phyloP scores from a whole-genome alignment of 768 basidiomycete genomes.

The Auricularia sp. region DNA sequence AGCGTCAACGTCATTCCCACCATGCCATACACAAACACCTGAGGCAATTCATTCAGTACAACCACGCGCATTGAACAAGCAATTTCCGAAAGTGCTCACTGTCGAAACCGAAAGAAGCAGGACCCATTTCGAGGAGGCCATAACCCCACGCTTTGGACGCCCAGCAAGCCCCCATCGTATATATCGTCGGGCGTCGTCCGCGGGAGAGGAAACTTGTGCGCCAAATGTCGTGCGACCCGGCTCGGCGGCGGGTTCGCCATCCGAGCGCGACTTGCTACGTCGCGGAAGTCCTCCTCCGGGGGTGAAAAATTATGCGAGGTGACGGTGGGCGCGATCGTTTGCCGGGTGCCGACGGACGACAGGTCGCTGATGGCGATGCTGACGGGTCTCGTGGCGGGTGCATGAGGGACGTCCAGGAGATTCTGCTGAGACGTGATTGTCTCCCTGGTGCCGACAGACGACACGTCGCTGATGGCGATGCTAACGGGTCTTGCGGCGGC shows the following conservation, averaged over 20 bases:
- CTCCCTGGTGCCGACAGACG: no score
- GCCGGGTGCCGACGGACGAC: no score
- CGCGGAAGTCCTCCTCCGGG: not conserved
- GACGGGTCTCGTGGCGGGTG: no score
- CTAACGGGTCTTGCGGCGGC: no score
- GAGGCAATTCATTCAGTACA: not conserved
- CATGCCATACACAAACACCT: conserved; percentile 42
- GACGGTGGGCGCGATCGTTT: no score
- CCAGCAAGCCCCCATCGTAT: conserved; percentile 5
- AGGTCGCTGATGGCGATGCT: no score
- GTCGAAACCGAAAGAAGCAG: conserved; percentile 40
- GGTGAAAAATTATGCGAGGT: no score
- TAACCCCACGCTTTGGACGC: conserved; percentile 29
- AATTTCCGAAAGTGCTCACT: no score
- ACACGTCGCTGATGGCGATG: no score
- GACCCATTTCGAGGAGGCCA: conserved; percentile 59
- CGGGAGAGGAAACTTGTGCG: not conserved
- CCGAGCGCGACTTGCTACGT: not conserved
- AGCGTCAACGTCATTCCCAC: conserved; percentile 41
- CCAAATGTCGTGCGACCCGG: not conserved
- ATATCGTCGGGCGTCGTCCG: not conserved
- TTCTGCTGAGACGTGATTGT: no score
- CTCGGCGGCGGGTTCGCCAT: not conserved
- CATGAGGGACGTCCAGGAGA: no score
- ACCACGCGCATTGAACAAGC: not conserved